Conservation (phyloP, 2,329 filamentous ascomycete genomes). For the Colletotrichum salicis region DNA sequence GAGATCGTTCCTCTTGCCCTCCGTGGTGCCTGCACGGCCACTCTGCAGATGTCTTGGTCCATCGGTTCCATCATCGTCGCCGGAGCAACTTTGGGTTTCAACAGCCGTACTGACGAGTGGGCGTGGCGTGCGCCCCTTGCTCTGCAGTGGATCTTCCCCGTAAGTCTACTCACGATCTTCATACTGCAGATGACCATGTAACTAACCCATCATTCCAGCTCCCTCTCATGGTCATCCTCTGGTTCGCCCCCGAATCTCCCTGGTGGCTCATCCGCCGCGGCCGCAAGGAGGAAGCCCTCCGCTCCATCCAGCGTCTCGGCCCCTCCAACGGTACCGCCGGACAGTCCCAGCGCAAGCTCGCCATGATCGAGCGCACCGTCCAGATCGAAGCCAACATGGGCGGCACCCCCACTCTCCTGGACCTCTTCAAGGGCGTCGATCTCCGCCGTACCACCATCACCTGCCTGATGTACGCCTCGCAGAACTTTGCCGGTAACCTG, state of each 20-base stretch:
- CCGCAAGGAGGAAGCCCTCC: conserved; percentile 52
- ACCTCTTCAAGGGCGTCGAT: conserved; percentile 66
- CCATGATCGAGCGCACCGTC: conserved; percentile 67
- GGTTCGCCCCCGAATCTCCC: conserved; percentile 60
- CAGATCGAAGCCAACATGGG: conserved; percentile 59
- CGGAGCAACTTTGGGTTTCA: conserved; percentile 64
- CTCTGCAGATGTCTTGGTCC: conserved; percentile 73
- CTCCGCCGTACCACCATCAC: conserved; percentile 65
- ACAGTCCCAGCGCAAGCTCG: conserved; percentile 56
- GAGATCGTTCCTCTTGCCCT: conserved; percentile 69
- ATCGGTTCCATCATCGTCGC: conserved; percentile 70
- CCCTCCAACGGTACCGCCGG: conserved; percentile 37
- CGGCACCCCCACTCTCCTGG: conserved; percentile 57
- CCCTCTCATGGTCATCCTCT: conserved; percentile 63
- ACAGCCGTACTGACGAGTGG: conserved; percentile 48
- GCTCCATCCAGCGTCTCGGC: conserved; percentile 59
- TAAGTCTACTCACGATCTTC: neutral
- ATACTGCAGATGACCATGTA: neutral
- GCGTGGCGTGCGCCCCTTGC: conserved; percentile 60
- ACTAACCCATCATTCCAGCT: conserved; percentile 44
- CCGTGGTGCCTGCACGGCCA: conserved; percentile 66
- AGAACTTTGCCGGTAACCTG: conserved; percentile 69
- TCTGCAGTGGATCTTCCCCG: conserved; percentile 68
- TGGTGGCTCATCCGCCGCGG: conserved; percentile 66
- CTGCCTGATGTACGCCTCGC: conserved; percentile 66